Conservation (phyloP, 2,329 filamentous ascomycete genomes). For the Graphilbum fragrans region DNA sequence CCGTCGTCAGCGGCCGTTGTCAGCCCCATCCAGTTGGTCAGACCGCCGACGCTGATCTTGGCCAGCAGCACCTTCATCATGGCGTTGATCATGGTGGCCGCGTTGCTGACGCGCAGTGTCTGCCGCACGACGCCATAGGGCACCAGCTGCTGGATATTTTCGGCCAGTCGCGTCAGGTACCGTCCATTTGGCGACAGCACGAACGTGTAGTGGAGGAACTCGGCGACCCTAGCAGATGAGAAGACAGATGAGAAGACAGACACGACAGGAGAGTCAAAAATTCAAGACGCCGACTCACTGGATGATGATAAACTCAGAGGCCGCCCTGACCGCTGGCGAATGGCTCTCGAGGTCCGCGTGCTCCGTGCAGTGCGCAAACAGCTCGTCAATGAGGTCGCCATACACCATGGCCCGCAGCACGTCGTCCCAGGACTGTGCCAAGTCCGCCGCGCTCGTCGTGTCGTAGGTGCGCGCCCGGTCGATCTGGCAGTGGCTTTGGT, state of each 20-base stretch:
- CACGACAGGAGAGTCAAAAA: background rate
- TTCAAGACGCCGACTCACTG: slow-evolving; percentile 34
- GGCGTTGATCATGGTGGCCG: slow-evolving; percentile 68
- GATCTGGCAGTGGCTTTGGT: background rate
- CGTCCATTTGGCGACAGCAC: slow-evolving; percentile 64
- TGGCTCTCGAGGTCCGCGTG: slow-evolving; percentile 53
- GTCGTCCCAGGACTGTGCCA: slow-evolving; percentile 54
- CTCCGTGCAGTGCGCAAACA: slow-evolving; percentile 48
- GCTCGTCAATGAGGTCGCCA: slow-evolving; percentile 50
- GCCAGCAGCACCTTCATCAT: slow-evolving; percentile 62
- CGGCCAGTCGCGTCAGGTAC: slow-evolving; percentile 58
- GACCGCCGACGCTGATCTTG: slow-evolving; percentile 61
- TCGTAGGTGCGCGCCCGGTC: slow-evolving; percentile 34
- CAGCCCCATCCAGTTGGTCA: slow-evolving; percentile 71
- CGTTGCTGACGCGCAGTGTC: slow-evolving; percentile 64
- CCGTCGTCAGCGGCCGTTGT: slow-evolving; percentile 62
- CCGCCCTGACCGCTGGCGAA: slow-evolving; percentile 47
- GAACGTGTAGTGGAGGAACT: slow-evolving; percentile 62
- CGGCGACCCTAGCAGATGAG: slow-evolving; percentile 44
- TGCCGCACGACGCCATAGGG: slow-evolving; percentile 63
- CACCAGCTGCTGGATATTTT: slow-evolving; percentile 56
- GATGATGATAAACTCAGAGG: slow-evolving; percentile 55
- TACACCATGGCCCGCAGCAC: slow-evolving; percentile 56
- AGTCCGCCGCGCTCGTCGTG: slow-evolving; percentile 41
- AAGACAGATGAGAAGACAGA: background rate